Evolutionary conservation across 2,329 filamentous ascomycete genomes (phyloP), one percentile per base, ranked within the genome.

Genomic region (Sphaceloma murrayae): DNA sequence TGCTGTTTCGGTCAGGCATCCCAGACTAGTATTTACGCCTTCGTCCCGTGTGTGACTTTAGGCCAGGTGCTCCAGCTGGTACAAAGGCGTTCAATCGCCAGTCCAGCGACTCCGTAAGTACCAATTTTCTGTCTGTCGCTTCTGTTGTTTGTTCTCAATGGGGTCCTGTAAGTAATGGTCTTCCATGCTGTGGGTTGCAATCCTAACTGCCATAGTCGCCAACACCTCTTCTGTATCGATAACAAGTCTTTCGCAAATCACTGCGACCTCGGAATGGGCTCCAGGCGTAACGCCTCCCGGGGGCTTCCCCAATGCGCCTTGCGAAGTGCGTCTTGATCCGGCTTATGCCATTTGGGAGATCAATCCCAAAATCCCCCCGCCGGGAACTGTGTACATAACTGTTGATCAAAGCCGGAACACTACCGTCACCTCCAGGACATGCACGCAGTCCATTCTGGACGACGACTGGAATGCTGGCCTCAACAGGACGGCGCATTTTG

Each of bases 31-130:
- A n/a, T n/a, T n/a, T n/a, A n/a, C n/a, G n/a, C n/a, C n/a, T n/a
- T n/a, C n/a, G n/a, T n/a, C n/a, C n/a, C n/a, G n/a, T n/a, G n/a
- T n/a, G n/a, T n/a, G n/a, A n/a, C n/a, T n/a, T n/a, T n/a, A n/a
- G n/a, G n/a, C n/a, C n/a, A n/a, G n/a, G 34, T 34, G 21, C 10
- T 19, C 16, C 16, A 13, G 22, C 16, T 39, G 19, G 19, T 39
- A 39, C 34, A 39, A 26, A 39, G 34, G 34, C 34, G 19, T 39
- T 22, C 34, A 21, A n/a, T 16, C 6, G 11, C 34, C 34, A 16
- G 11, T n/a, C 18, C 17, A 22, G n/a, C 27, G 10, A 24, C 13
- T 19, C 22, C 11, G 34, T 39, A n/a, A 26, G 21, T 39, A 9
- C 11, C 6, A 10, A 19, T 19, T 39, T 24, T 13, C 34, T n/a